These are phyloP conservation scores for Exophiala mesophila DNA, from an alignment of 2,329 filamentous ascomycete genomes.

Conservation along the genomic window DNA sequence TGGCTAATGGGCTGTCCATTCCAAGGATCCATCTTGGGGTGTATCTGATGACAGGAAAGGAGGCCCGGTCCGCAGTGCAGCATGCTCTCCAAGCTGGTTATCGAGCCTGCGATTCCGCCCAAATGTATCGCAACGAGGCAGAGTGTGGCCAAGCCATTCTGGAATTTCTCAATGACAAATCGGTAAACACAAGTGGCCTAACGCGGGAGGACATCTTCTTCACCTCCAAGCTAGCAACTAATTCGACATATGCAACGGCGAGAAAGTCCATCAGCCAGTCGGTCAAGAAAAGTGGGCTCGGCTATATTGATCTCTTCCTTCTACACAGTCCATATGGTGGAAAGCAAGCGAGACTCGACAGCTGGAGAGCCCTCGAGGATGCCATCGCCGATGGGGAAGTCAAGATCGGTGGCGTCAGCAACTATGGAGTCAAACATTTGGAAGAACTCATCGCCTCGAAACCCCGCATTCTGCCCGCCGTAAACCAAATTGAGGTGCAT, in stretches of 20 bases:
- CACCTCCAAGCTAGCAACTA: slow-evolving; percentile 71
- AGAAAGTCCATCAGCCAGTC: slow-evolving; percentile 61
- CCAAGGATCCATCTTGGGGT: slow-evolving; percentile 70
- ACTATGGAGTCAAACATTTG: slow-evolving; percentile 71
- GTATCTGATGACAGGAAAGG: slow-evolving; percentile 62
- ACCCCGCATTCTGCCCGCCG: slow-evolving; percentile 59
- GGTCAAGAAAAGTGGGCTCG: slow-evolving; percentile 60
- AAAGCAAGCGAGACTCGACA: slow-evolving; percentile 60
- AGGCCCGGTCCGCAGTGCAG: slow-evolving; percentile 55
- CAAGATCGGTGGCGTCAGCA: slow-evolving; percentile 68
- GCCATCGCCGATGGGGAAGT: slow-evolving; percentile 68
- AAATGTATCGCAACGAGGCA: slow-evolving; percentile 67
- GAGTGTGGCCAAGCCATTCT: slow-evolving; percentile 63
- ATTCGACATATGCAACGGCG: slow-evolving; percentile 62
- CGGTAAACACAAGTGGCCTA: slow-evolving; percentile 47
- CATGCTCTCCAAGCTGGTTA: slow-evolving; percentile 48
- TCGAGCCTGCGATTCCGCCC: slow-evolving; percentile 51
- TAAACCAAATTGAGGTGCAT: slow-evolving; percentile 64
- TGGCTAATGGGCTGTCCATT: slow-evolving; percentile 62
- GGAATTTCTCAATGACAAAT: slow-evolving; percentile 46
- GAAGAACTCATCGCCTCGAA: slow-evolving; percentile 63
- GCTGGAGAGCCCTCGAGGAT: slow-evolving; percentile 73
- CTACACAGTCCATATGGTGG: slow-evolving; percentile 77
- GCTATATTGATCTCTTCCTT: slow-evolving; percentile 74
- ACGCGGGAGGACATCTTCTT: slow-evolving; percentile 69